phyloP scores from a whole-genome alignment of 1,284 basidiomycete species.

The Microstroma glucosiphilum region DNA sequence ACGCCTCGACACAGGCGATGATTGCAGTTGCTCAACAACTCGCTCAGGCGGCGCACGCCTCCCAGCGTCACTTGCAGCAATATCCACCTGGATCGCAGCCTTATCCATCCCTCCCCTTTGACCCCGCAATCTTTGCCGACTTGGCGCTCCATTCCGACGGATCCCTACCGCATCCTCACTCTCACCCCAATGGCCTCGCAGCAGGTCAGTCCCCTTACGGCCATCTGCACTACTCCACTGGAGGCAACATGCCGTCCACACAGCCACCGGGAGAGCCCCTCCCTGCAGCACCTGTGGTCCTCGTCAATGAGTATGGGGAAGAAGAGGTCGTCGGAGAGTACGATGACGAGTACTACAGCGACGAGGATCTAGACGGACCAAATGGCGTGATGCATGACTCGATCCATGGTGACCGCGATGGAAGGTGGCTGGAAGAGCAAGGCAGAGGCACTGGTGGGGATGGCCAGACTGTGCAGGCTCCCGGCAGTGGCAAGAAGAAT shows the following conservation, averaged over 20 bases:
- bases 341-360: conserved; percentile 43
- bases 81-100: conserved; percentile 33
- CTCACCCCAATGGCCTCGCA: conserved; percentile 28
- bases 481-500: conserved; percentile 46
- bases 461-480: conserved; percentile 6
- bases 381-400: conserved; percentile 19
- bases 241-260: conserved; percentile 34
- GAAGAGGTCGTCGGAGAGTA: conserved; percentile 27
- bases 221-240: conserved; percentile 26
- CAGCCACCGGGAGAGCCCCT: conserved; percentile 38
- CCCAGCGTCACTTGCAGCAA: conserved; percentile 41
- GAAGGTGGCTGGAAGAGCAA: background rate
- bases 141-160: conserved; percentile 37
- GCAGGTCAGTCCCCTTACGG: conserved; percentile 16
- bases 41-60: conserved; percentile 46
- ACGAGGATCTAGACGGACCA: conserved; percentile 37
- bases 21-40: conserved; percentile 50
- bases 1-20: conserved; percentile 48
- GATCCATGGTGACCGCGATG: conserved; percentile 13
- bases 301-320: conserved; percentile 46
- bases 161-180: conserved; percentile 30
- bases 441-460: conserved; percentile 6
- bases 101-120: conserved; percentile 40
- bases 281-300: conserved; percentile 34
- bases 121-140: conserved; percentile 46